These are phyloP conservation scores for Fusarium circinatum DNA, from an alignment of 2,329 filamentous ascomycete genomes.

Conservation along the genomic window DNA sequence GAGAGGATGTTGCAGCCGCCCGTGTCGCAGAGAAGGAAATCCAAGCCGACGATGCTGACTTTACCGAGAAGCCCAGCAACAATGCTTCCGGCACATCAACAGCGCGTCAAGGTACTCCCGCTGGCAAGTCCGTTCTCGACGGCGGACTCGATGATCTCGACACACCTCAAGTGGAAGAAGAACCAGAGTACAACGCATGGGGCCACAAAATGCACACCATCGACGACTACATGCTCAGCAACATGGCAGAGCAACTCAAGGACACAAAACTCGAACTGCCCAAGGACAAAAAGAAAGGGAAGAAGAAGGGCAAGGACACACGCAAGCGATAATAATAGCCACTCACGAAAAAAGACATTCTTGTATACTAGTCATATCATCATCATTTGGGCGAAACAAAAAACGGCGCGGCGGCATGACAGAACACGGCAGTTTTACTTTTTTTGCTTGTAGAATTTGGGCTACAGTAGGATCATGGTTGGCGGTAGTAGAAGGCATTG, in stretches of 20 bases:
- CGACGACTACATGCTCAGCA: conserved; percentile 79
- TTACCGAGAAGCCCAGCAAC: conserved; percentile 71
- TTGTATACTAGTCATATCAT: conserved; percentile 27
- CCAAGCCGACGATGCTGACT: conserved; percentile 85
- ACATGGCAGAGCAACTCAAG: conserved; percentile 72
- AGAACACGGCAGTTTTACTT: not conserved
- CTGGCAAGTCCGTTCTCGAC: conserved; percentile 48
- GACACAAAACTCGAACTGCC: conserved; percentile 70
- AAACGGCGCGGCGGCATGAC: conserved; percentile 19
- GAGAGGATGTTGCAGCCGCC: conserved; percentile 89
- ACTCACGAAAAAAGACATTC: not conserved
- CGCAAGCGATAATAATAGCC: conserved; percentile 55
- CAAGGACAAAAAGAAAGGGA: conserved; percentile 71
- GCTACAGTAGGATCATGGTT: not conserved
- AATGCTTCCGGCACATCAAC: conserved; percentile 61
- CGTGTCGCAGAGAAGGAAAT: conserved; percentile 90
- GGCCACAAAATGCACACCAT: conserved; percentile 68
- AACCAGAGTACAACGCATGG: conserved; percentile 68
- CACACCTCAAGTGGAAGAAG: conserved; percentile 47
- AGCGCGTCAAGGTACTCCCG: conserved; percentile 63
- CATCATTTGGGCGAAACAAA: conserved; percentile 6
- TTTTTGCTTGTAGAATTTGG: conserved; percentile 13
- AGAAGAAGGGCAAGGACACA: conserved; percentile 68
- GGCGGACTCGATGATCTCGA: conserved; percentile 48
- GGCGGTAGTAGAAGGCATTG: conserved; percentile 18